Evolutionary conservation across 2,329 filamentous ascomycete species (phyloP), one percentile per base, ranked within the genome.

Genomic region (Fusarium bactridioides): DNA sequence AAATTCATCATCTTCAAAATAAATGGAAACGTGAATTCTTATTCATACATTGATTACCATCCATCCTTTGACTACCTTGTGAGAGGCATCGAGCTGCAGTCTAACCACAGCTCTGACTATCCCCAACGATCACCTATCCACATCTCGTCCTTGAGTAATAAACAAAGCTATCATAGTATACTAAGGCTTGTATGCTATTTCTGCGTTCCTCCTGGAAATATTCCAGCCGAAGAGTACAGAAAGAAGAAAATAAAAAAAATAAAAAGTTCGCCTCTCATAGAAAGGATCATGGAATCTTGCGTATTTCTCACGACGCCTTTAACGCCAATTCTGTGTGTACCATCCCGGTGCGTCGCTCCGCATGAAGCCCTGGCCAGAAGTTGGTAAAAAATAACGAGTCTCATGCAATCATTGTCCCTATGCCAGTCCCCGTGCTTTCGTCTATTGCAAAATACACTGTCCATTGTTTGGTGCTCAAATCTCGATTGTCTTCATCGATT

Each of bases 401-500:
- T 77, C 76, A 69, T 77, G 76, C 72, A 75, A 70, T 77, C 76
- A 71, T 77, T 69, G 70, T 69, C 57, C 75, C 61, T 77, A 75
- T 77, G 73, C 74, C 73, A 69, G 74, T 76, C 66, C 63, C 63
- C 58, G 67, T 75, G 65, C 65, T 73, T 70, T 74, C 71, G 61
- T 77, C 67, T 70, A 70, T 68, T 64, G 64, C 68, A 66, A 64
- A 75, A 74, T 64, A 61, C 61, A 58, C 43, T 58, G 40, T 57
- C 53, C 58, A 56, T 64, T 45, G 38, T 48, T 55, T 48, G 48
- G 67, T 66, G 64, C 48, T 79, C 67, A 90, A 75, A 90, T 90
- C 80, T 89, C 87, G 80, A 90, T 90, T 68, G 87, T 88, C 83
- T 89, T 90, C 87, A 90, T 88, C 37, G 83, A 81, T 66, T 85